phyloP scores from a whole-genome alignment of 257 asterid genomes.

The Solanum lignicaule region DNA sequence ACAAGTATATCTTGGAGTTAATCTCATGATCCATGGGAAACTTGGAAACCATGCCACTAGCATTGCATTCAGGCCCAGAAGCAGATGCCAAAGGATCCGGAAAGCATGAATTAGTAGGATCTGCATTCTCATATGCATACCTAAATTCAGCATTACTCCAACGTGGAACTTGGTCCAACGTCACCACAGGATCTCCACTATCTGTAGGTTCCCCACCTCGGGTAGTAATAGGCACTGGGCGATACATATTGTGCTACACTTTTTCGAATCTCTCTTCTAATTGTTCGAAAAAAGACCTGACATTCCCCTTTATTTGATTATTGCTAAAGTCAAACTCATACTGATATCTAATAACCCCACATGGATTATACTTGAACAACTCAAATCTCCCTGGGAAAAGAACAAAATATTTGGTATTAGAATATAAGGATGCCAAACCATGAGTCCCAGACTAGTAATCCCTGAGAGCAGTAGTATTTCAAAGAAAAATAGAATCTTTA shows the following conservation, averaged over 20 bases:
- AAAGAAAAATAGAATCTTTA: neutral
- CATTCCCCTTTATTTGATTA: neutral
- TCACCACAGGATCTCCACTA: conserved; percentile 62
- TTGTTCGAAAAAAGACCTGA: neutral
- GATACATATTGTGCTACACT: conserved; percentile 33
- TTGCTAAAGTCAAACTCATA: neutral
- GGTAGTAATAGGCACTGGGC: conserved; percentile 43
- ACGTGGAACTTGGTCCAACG: conserved; percentile 66
- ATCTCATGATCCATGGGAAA: conserved; percentile 70
- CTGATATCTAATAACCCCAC: neutral
- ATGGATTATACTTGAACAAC: neutral
- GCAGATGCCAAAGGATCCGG: conserved; percentile 66
- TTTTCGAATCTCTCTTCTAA: conserved; percentile 17
- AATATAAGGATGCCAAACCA: neutral
- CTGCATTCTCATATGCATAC: conserved; percentile 54
- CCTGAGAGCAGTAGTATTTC: neutral
- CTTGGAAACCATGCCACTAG: conserved; percentile 61
- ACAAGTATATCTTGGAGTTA: conserved; percentile 71
- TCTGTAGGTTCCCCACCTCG: conserved; percentile 75
- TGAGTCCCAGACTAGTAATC: neutral
- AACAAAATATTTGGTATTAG: neutral
- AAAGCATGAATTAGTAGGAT: conserved; percentile 36
- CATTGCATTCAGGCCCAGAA: conserved; percentile 48
- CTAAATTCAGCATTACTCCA: conserved; percentile 74
- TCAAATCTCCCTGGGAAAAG: neutral